Conservation (phyloP, 2,329 filamentous ascomycete species). For the Penicillium sp. region DNA sequence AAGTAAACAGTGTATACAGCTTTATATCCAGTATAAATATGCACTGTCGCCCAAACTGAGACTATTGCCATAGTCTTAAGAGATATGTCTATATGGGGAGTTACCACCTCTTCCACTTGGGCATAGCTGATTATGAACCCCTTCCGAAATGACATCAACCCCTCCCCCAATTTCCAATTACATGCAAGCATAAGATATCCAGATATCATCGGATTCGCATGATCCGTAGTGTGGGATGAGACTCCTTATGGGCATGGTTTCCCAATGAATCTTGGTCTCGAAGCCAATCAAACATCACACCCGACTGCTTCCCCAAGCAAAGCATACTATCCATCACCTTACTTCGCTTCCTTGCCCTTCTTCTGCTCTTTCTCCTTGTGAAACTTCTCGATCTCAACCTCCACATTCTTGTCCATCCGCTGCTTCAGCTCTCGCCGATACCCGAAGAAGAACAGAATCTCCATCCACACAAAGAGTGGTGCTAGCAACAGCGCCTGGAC, state of each 20-base stretch:
- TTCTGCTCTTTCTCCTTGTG: constrained; percentile 51
- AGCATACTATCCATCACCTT: not conserved
- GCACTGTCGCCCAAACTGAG: not conserved
- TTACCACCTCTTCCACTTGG: not conserved
- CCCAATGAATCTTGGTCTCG: not conserved
- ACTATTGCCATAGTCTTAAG: not conserved
- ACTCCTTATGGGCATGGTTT: not conserved
- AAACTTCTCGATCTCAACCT: constrained; percentile 75
- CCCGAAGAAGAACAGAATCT: constrained; percentile 84
- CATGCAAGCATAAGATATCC: not conserved
- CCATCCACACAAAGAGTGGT: constrained; percentile 96
- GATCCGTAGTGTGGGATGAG: not conserved
- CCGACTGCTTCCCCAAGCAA: not conserved
- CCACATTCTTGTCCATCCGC: constrained; percentile 74
- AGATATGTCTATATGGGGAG: not conserved
- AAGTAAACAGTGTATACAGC: not conserved
- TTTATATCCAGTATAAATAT: not conserved
- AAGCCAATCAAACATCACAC: not conserved
- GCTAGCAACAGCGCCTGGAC: constrained; percentile 90
- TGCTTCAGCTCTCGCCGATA: constrained; percentile 86
- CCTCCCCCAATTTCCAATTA: not conserved
- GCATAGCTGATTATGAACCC: not conserved
- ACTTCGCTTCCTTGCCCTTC: constrained; percentile 15
- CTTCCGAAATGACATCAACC: constrained; percentile 1
- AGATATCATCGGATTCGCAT: not conserved